Percentiles rank a stretch among this genome's conserved stretches.
Evolutionary conservation across 257 asterid genomes (phyloP).

Genomic region (Fraxinus cuspidata): DNA sequence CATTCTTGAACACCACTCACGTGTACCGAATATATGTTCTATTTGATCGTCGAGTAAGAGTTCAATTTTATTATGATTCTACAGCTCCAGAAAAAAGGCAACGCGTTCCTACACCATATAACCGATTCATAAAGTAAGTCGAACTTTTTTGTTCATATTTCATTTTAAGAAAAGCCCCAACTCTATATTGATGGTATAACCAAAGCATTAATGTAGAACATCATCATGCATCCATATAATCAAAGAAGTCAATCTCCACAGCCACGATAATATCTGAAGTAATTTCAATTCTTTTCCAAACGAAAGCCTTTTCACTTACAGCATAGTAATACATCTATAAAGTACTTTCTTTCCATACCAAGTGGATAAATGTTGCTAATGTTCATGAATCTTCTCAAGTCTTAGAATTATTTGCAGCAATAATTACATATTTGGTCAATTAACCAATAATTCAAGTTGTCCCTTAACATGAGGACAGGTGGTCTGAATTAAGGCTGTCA

Average conservation of each 20-base stretch:
- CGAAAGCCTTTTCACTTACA: no score
- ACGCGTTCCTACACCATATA: constrained; percentile 90
- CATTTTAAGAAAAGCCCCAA: neutral
- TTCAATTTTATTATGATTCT: constrained; percentile 1
- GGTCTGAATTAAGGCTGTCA: no score
- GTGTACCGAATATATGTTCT: neutral
- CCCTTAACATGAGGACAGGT: neutral
- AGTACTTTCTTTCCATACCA: no score
- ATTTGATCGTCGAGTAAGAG: neutral
- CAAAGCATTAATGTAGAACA: neutral
- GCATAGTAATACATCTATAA: no score
- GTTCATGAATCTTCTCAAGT: neutral
- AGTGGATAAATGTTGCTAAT: neutral
- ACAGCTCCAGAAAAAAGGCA: constrained; percentile 92
- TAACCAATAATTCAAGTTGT: neutral
- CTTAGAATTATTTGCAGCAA: neutral
- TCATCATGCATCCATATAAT: no score
- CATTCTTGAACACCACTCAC: neutral
- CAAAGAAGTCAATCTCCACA: no score
- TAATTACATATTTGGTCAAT: neutral
- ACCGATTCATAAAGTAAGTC: constrained; percentile 87
- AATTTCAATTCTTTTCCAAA: no score
- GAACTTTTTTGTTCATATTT: neutral
- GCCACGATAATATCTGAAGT: no score
- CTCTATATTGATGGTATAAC: neutral